These are phyloP conservation scores for Diatrype stigma DNA, from an alignment of 2,329 filamentous ascomycete genomes.

Conservation along the genomic window DNA sequence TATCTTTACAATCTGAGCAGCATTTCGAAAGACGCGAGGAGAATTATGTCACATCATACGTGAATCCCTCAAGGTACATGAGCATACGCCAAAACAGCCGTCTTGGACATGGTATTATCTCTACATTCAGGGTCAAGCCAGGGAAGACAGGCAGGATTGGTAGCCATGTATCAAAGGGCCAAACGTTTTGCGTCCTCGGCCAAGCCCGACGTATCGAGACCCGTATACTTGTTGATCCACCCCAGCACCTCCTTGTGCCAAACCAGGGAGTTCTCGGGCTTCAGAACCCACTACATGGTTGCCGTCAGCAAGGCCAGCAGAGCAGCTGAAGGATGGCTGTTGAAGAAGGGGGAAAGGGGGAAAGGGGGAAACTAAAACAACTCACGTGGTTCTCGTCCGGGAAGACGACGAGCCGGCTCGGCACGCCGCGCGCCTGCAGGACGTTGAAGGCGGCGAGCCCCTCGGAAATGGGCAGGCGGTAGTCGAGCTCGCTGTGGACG, in stretches of 20 bases:
- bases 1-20: too few relatives aligned
- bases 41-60: too few relatives aligned
- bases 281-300: conserved; percentile 76
- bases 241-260: conserved; percentile 85
- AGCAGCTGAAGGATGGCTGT: conserved; percentile 13
- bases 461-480: conserved; percentile 79
- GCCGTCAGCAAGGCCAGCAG: conserved; percentile 1
- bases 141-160: too few relatives aligned
- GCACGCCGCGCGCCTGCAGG: conserved; percentile 68
- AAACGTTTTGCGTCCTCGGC: too few relatives aligned
- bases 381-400: conserved; percentile 65
- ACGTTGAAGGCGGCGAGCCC: conserved; percentile 83
- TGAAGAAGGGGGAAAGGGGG: conserved; percentile 38
- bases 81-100: too few relatives aligned
- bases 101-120: too few relatives aligned
- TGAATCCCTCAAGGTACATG: too few relatives aligned
- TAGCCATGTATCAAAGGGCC: too few relatives aligned
- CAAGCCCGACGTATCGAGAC: conserved; percentile 32
- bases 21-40: too few relatives aligned
- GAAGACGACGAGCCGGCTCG: conserved; percentile 76
- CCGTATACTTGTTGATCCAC: conserved; percentile 66
- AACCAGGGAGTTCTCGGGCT: conserved; percentile 83
- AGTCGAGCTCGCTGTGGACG: conserved; percentile 88
- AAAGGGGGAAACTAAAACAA: conserved; percentile 17
- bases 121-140: too few relatives aligned